A percentile compares a stretch with the other conserved stretches of the same genome.
Conservation (phyloP, 306 rosid genomes). For the Morella rubra region DNA sequence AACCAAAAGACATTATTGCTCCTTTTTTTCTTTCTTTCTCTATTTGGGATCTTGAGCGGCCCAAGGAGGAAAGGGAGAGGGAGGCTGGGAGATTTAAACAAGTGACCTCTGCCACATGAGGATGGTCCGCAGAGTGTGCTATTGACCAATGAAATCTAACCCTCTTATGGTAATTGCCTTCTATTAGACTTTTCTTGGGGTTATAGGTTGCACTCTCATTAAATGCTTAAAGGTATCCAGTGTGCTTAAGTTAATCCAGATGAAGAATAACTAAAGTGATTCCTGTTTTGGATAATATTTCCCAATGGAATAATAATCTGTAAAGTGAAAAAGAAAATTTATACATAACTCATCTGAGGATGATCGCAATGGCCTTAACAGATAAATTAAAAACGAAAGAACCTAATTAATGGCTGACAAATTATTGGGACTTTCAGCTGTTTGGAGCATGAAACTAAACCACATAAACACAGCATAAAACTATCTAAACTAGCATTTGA, state of each 20-base stretch:
- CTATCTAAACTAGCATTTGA: neutral
- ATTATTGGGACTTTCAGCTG: conserved; percentile 11
- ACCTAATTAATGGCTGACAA: neutral
- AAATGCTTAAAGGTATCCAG: neutral
- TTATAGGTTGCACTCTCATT: neutral
- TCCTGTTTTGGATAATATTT: neutral
- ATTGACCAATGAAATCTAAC: neutral
- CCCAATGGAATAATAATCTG: neutral
- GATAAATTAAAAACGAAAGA: neutral
- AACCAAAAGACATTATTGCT: neutral
- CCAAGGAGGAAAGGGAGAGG: neutral
- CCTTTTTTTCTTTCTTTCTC: neutral
- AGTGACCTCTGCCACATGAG: neutral
- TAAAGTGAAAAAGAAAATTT: neutral
- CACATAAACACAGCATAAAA: conserved; percentile 12
- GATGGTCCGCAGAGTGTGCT: neutral
- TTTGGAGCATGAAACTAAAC: conserved; percentile 2
- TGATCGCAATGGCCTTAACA: neutral
- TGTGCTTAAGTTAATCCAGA: neutral
- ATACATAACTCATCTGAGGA: neutral
- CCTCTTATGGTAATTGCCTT: neutral
- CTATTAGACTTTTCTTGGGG: neutral
- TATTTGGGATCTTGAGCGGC: neutral
- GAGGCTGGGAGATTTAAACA: neutral
- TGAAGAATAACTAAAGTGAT: neutral